phyloP scores from a whole-genome alignment of 805 yeast genomes.

The Scheffersomyces stipitis region DNA sequence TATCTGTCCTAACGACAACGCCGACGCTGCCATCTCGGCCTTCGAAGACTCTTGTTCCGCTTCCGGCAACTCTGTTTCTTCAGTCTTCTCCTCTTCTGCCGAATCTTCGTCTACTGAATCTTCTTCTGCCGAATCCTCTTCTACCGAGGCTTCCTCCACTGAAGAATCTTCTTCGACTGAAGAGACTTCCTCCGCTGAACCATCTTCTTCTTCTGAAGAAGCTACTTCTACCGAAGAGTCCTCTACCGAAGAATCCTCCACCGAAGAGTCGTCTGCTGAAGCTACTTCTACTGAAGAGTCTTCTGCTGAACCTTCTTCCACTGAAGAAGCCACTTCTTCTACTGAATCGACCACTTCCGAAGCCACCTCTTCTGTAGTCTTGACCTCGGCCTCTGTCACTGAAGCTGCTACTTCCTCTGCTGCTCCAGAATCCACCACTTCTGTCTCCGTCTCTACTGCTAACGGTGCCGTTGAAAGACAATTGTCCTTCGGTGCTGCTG shows the following conservation, averaged over 20 bases:
- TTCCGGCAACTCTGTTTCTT: conserved; percentile 32
- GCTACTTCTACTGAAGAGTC: conserved; percentile 9
- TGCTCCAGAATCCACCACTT: conserved; percentile 2
- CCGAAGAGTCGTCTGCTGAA: conserved; percentile 3
- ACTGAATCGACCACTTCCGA: neutral
- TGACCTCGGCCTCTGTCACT: neutral
- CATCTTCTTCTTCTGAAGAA: conserved; percentile 7
- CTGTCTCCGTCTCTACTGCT: conserved; percentile 7
- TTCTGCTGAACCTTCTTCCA: conserved; percentile 2
- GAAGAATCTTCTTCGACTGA: conserved; percentile 5
- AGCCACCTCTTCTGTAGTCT: conserved; percentile 1
- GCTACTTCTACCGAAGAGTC: conserved; percentile 6
- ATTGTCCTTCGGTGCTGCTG: conserved; percentile 24
- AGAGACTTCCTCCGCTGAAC: conserved; percentile 7
- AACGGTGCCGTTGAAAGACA: conserved; percentile 17
- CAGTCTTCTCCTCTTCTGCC: conserved; percentile 27
- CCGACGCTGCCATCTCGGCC: conserved; percentile 57
- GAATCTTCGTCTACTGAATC: conserved; percentile 9
- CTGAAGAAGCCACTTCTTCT: conserved; percentile 5
- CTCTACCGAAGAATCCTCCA: conserved; percentile 3
- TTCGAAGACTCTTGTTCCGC: conserved; percentile 55
- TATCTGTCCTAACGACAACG: conserved; percentile 66
- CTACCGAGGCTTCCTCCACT: conserved; percentile 4
- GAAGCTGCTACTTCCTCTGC: conserved; percentile 6
- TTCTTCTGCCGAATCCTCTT: conserved; percentile 5